phyloP scores from a whole-genome alignment of 768 basidiomycete genomes.

The Termitomyces sp. region DNA sequence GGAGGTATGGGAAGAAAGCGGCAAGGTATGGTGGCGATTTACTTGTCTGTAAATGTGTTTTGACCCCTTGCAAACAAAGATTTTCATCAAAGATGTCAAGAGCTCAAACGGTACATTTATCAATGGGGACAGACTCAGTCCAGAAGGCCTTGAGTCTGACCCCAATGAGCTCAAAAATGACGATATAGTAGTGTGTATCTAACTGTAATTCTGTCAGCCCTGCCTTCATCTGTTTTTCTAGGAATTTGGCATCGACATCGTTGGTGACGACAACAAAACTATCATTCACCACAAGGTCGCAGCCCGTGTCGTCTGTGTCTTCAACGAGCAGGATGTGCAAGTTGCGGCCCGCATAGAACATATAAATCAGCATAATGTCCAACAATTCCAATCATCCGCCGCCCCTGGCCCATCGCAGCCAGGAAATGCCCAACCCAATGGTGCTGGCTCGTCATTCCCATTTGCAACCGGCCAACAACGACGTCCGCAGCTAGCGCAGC shows the following conservation, averaged over 20 bases:
- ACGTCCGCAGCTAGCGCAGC: slow-evolving; percentile 52
- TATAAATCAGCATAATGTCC: slow-evolving; percentile 49
- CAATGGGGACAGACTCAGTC: slow-evolving; percentile 88
- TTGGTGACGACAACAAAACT: slow-evolving; percentile 96
- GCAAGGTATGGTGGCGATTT: slow-evolving; percentile 55
- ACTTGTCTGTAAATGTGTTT: background rate
- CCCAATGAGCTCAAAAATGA: slow-evolving; percentile 93
- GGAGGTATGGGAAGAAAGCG: slow-evolving; percentile 92
- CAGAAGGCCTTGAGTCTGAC: slow-evolving; percentile 86
- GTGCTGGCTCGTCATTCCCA: slow-evolving; percentile 15
- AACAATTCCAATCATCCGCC: slow-evolving; percentile 26
- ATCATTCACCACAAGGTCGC: slow-evolving; percentile 99
- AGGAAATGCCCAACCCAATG: slow-evolving; percentile 15
- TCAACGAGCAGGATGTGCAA: slow-evolving; percentile 80
- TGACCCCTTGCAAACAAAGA: slow-evolving; percentile 40
- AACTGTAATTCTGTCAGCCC: background rate
- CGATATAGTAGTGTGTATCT: slow-evolving; percentile 81
- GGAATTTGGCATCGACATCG: slow-evolving; percentile 99
- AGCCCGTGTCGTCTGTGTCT: slow-evolving; percentile 86
- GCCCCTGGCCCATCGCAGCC: slow-evolving; percentile 12
- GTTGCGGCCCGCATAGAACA: slow-evolving; percentile 69
- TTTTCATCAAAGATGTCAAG: slow-evolving; percentile 98
- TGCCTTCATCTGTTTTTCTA: slow-evolving; percentile 23
- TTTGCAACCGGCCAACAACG: slow-evolving; percentile 40
- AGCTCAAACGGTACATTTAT: slow-evolving; percentile 98